Base-by-base conservation (phyloP, 2,329 filamentous ascomycete genomes). In the Tolypocladium capitatum region DNA sequence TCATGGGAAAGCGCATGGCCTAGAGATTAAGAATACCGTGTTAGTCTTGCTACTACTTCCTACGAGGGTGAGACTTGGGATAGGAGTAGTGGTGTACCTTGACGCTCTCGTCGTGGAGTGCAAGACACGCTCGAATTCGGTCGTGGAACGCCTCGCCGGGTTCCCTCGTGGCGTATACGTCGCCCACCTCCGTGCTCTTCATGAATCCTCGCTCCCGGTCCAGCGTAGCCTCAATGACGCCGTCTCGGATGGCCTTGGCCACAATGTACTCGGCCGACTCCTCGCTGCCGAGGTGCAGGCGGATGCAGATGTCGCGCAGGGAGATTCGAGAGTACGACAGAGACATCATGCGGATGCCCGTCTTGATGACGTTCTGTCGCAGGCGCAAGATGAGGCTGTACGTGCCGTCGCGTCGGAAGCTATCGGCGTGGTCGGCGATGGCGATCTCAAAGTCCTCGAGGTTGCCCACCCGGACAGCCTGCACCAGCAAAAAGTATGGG, bases 1-100 rank as follows among this genome's bases (percentile, higher is more conserved):
- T 96, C 91, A 97, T 97, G 2, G 92, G 92, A 70, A 97, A 98
- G 48, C 92, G 82, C 92, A 98, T 98, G 27, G 92, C 91, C 86
- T 91, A 46, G 20, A 47, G 36, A 27, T 27, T 24, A 20, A 18
- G 8, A 20, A 16, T 16, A 14, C 59, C 58, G 4, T 27, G 35
- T 46, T 27, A 46, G 45, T 31, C 27, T 9, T 41, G 14, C 13
- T 51, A 61, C 10, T 16, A 60, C 46, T 52, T 48, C 27, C 24
- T 18, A 11, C 13, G 21, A 8, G 8, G 13, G 3, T n/a, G n/a
- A n/a, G 24, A 21, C 34, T 3, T 27, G 36, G 16, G 13, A 10
- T 27, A 20, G 36, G 36, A 24, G 9, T 3, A 32, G 3, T 14
- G 27, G 34, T 21, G 1, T 75, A 90, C 86, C 86, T 95, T 97